phyloP scores from a whole-genome alignment of 306 rosid species.

The Cyamopsis tetragonoloba region DNA sequence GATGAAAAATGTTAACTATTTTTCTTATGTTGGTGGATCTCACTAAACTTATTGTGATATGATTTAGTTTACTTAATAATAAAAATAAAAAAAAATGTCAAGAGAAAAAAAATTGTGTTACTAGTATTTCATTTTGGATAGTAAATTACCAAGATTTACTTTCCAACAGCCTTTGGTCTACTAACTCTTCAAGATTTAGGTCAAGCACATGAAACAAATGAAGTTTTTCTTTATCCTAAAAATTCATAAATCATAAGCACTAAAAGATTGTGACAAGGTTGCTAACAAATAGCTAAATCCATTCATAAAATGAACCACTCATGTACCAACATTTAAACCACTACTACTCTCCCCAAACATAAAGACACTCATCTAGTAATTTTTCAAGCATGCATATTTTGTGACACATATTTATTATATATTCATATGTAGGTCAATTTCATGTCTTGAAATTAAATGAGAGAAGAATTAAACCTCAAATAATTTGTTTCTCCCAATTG shows the following conservation, averaged over 20 bases:
- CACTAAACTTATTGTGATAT: no score
- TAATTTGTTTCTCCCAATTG: not conserved
- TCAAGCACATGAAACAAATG: constrained; percentile 36
- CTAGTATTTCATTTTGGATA: no score
- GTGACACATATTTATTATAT: constrained; percentile 12
- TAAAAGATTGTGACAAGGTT: constrained; percentile 36
- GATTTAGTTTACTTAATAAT: no score
- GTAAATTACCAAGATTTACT: no score
- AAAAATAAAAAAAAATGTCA: no score
- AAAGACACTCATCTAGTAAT: constrained; percentile 28
- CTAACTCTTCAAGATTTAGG: constrained; percentile 24
- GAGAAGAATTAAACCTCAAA: constrained; percentile 5
- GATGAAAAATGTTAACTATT: no score
- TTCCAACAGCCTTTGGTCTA: not conserved
- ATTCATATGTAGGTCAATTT: not conserved
- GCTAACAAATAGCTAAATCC: not conserved
- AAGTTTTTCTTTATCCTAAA: constrained; percentile 1
- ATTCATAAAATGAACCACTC: not conserved
- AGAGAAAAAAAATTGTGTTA: no score
- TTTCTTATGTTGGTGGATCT: no score
- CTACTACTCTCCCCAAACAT: constrained; percentile 6
- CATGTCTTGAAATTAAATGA: constrained; percentile 32
- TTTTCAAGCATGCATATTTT: constrained; percentile 13
- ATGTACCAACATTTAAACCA: constrained; percentile 30
- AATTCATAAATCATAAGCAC: not conserved